Conservation (phyloP, 208 protist genomes). For the Acanthamoeba sp. region DNA sequence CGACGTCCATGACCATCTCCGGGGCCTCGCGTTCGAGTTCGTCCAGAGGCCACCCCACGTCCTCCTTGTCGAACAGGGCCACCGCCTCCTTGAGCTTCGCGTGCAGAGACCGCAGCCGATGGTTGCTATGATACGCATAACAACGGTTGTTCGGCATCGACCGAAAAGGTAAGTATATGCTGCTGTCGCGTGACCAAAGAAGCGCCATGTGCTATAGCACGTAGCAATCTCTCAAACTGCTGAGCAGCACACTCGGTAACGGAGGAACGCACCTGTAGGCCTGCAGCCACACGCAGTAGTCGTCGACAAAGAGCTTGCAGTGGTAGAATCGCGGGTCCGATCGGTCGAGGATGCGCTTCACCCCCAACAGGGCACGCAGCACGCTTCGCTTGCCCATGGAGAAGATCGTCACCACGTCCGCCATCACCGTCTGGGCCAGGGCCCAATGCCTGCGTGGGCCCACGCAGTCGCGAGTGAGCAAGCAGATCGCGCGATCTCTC, state of each 20-base stretch:
- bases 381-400: conserved; percentile 26
- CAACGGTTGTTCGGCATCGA: background rate
- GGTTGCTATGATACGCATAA: background rate
- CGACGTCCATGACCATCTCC: conserved; percentile 5
- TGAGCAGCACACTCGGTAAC: background rate
- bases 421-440: conserved; percentile 3
- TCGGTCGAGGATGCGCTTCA: conserved; percentile 11
- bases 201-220: too few species aligned
- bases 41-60: conserved; percentile 16
- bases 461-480: background rate
- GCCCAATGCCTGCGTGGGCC: conserved; percentile 40
- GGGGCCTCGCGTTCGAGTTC: conserved; percentile 42
- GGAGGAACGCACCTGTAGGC: background rate
- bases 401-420: conserved; percentile 18
- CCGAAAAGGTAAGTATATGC: background rate
- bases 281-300: conserved; percentile 69
- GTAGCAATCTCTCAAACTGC: background rate
- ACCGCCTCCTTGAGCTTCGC: background rate
- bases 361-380: conserved; percentile 2
- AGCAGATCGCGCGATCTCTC: background rate
- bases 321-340: conserved; percentile 43
- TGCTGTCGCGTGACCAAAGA: background rate
- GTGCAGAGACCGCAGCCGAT: background rate
- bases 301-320: conserved; percentile 53
- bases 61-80: conserved; percentile 10